Conservation (phyloP, 495 filamentous ascomycete genomes). For the Aspergillus sclerotiicarbonarius region DNA sequence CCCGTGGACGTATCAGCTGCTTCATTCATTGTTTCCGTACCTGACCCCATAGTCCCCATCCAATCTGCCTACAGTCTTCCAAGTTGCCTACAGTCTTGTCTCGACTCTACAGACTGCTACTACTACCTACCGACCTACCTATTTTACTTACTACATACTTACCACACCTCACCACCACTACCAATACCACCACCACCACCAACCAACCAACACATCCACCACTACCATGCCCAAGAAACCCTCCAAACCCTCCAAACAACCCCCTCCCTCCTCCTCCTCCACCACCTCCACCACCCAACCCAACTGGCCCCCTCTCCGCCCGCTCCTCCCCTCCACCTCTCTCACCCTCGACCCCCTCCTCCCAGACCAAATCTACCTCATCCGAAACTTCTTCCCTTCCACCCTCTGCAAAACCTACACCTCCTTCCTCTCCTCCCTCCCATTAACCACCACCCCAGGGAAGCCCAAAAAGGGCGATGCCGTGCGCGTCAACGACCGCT, state of each 20-base stretch:
- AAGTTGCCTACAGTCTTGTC: no score
- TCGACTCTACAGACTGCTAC: no score
- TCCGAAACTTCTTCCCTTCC: constrained; percentile 76
- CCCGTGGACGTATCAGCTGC: neutral
- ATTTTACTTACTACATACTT: no score
- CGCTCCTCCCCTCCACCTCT: constrained; percentile 64
- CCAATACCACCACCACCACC: neutral
- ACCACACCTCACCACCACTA: no score
- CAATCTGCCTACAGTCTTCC: no score
- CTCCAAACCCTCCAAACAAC: constrained; percentile 15
- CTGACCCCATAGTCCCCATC: neutral
- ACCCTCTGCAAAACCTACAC: constrained; percentile 79
- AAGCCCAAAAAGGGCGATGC: constrained; percentile 85
- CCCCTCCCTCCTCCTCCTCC: constrained; percentile 18
- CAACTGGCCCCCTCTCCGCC: constrained; percentile 77
- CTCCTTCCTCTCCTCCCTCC: constrained; percentile 70
- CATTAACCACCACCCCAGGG: constrained; percentile 76
- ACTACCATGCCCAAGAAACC: constrained; percentile 7
- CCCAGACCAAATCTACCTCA: constrained; percentile 67
- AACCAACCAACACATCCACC: neutral
- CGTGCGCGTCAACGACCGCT: constrained; percentile 85
- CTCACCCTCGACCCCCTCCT: constrained; percentile 60
- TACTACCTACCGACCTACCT: no score
- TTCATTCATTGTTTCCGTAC: neutral
- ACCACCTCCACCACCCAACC: constrained; percentile 19